Conservation (phyloP, 2,329 filamentous ascomycete genomes). For the Apiospora marii region DNA sequence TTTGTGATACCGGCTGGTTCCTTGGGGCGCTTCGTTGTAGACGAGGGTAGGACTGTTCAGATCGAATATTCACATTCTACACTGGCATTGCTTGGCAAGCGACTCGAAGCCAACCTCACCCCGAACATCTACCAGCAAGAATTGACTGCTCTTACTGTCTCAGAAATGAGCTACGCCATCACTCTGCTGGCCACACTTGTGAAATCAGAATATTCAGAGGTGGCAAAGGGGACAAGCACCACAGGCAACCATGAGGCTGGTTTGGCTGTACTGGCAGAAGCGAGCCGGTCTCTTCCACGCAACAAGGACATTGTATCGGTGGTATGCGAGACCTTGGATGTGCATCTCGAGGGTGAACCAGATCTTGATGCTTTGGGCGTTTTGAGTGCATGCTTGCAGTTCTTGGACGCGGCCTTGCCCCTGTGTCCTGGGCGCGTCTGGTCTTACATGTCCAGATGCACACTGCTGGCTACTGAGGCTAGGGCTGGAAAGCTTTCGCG, state of each 20-base stretch:
- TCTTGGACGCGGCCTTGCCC: conserved; percentile 75
- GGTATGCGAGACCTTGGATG: conserved; percentile 85
- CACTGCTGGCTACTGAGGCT: conserved; percentile 78
- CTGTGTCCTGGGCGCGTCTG: conserved; percentile 86
- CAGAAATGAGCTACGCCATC: conserved; percentile 77
- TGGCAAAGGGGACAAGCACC: conserved; percentile 32
- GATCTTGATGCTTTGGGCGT: conserved; percentile 73
- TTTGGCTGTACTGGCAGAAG: conserved; percentile 63
- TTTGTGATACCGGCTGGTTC: conserved; percentile 73
- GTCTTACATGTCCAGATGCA: conserved; percentile 86
- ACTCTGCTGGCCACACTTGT: conserved; percentile 77
- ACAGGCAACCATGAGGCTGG: conserved; percentile 42
- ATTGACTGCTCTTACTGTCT: conserved; percentile 61
- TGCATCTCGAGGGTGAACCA: conserved; percentile 67
- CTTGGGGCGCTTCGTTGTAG: conserved; percentile 76
- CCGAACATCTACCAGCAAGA: conserved; percentile 62
- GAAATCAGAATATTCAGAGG: conserved; percentile 55
- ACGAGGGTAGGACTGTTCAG: conserved; percentile 77
- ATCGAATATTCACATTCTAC: conserved; percentile 83
- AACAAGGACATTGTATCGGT: conserved; percentile 81
- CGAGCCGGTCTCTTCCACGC: conserved; percentile 60
- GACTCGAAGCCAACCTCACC: conserved; percentile 71
- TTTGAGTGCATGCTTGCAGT: conserved; percentile 76
- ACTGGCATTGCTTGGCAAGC: conserved; percentile 79
- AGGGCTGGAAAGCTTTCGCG: conserved; percentile 78